phyloP scores from a whole-genome alignment of 2,329 filamentous ascomycete genomes.

The Plenodomus lindquistii region DNA sequence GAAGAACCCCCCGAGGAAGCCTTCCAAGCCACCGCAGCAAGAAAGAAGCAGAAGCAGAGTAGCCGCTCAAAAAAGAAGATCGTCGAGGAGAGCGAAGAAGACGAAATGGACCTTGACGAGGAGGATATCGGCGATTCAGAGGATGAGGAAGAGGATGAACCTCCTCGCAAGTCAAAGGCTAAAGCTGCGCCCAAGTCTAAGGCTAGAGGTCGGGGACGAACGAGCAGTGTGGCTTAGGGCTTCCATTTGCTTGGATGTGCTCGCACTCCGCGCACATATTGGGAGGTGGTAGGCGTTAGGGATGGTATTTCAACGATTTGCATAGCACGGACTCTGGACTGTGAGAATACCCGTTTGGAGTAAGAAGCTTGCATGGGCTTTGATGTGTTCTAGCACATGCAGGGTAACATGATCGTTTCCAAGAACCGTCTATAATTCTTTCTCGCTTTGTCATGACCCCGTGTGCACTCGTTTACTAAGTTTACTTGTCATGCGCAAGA shows the following conservation, averaged over 20 bases:
- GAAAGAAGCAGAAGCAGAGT: slow-evolving; percentile 32
- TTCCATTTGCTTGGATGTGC: not conserved
- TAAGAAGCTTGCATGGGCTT: not conserved
- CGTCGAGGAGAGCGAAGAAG: slow-evolving; percentile 22
- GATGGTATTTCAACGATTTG: slow-evolving; percentile 1
- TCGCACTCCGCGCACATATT: not conserved
- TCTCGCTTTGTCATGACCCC: too few relatives aligned
- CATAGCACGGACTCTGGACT: slow-evolving; percentile 18
- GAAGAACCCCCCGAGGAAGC: slow-evolving; percentile 67
- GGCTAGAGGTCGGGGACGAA: slow-evolving; percentile 17
- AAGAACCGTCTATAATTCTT: too few relatives aligned
- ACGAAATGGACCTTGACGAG: slow-evolving; percentile 24
- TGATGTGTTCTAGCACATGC: too few relatives aligned
- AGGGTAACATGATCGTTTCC: not conserved
- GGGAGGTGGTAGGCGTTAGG: slow-evolving; percentile 7
- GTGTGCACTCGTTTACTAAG: too few relatives aligned
- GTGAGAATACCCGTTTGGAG: not conserved
- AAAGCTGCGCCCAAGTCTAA: slow-evolving; percentile 5
- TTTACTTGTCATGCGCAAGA: too few relatives aligned
- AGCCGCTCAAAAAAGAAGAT: slow-evolving; percentile 22
- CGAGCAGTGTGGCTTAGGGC: slow-evolving; percentile 12
- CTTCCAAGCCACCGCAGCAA: slow-evolving; percentile 47
- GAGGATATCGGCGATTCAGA: slow-evolving; percentile 34
- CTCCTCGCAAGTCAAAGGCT: slow-evolving; percentile 24
- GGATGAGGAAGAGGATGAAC: slow-evolving; percentile 22